phyloP scores from a whole-genome alignment of 306 rosid species.

The Sechiopsis laciniata region DNA sequence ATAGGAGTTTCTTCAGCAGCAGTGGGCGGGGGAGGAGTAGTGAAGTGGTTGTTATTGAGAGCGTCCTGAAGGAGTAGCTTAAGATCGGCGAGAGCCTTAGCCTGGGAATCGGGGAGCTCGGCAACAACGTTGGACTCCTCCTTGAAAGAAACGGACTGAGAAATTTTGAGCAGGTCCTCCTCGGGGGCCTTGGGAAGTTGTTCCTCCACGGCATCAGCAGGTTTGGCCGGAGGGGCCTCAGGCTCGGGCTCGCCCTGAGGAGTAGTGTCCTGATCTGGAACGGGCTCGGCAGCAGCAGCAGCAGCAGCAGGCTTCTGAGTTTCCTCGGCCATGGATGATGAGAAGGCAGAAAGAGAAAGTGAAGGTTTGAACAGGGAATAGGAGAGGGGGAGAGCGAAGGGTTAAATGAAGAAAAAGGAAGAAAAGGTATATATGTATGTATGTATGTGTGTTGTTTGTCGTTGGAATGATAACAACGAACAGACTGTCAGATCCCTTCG shows the following conservation, averaged over 20 bases:
- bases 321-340: slow-evolving; percentile 65
- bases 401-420: background rate
- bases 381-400: background rate
- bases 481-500: slow-evolving; percentile 24
- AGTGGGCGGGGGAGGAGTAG: slow-evolving; percentile 32
- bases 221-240: slow-evolving; percentile 24
- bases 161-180: slow-evolving; percentile 29
- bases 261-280: slow-evolving; percentile 8
- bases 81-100: slow-evolving; percentile 74
- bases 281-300: slow-evolving; percentile 27
- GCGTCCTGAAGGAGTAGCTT: slow-evolving; percentile 65
- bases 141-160: slow-evolving; percentile 84
- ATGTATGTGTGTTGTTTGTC: slow-evolving; percentile 19
- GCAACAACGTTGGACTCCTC: slow-evolving; percentile 72
- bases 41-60: slow-evolving; percentile 58
- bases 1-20: slow-evolving; percentile 17
- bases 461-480: slow-evolving; percentile 12
- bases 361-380: too few relatives aligned
- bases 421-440: too few relatives aligned
- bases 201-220: background rate
- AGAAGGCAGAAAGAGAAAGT: too few relatives aligned
- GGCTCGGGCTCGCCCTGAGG: slow-evolving; percentile 7
- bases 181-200: slow-evolving; percentile 29
- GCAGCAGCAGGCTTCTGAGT: slow-evolving; percentile 42
- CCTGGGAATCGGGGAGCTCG: slow-evolving; percentile 75